These are phyloP conservation scores for Pyrenula aspistea DNA, from an alignment of 495 filamentous ascomycete genomes.

Conservation along the genomic window DNA sequence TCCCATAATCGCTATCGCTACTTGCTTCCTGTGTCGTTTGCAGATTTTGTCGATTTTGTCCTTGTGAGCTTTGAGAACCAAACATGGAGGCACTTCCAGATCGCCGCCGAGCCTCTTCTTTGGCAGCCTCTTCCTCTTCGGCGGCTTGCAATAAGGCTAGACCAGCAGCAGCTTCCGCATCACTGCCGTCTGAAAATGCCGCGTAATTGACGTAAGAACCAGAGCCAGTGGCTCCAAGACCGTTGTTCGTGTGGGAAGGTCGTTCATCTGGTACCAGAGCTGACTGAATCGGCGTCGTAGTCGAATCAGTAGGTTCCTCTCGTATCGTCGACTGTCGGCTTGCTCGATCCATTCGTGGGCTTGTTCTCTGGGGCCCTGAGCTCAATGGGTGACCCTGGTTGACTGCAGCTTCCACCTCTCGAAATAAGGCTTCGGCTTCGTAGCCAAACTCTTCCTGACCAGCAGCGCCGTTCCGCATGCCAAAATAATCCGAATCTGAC, in stretches of 20 bases:
- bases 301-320: conserved; percentile 9
- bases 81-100: conserved; percentile 33
- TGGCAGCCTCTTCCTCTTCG: conserved; percentile 63
- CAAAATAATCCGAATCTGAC: conserved; percentile 14
- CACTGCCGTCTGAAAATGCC: conserved; percentile 63
- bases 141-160: conserved; percentile 72
- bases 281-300: conserved; percentile 3
- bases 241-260: conserved; percentile 41
- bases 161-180: conserved; percentile 82
- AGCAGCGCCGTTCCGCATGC: conserved; percentile 10
- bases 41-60: conserved; percentile 7
- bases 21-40: conserved; percentile 28
- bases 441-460: conserved; percentile 14
- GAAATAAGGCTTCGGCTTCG: conserved; percentile 36
- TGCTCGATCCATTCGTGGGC: conserved; percentile 12
- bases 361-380: conserved; percentile 12
- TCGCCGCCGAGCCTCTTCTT: conserved; percentile 41
- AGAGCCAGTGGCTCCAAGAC: conserved; percentile 29
- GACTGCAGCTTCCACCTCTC: conserved; percentile 35
- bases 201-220: conserved; percentile 37
- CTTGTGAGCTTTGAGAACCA: conserved; percentile 16
- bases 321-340: conserved; percentile 11
- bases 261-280: conserved; percentile 27
- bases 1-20: conserved; percentile 59
- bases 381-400: conserved; percentile 20